Percentiles rank a stretch among this genome's conserved stretches.
Evolutionary conservation across 2,329 filamentous ascomycete genomes (phyloP).

Genomic region (Claviceps spartinae): DNA sequence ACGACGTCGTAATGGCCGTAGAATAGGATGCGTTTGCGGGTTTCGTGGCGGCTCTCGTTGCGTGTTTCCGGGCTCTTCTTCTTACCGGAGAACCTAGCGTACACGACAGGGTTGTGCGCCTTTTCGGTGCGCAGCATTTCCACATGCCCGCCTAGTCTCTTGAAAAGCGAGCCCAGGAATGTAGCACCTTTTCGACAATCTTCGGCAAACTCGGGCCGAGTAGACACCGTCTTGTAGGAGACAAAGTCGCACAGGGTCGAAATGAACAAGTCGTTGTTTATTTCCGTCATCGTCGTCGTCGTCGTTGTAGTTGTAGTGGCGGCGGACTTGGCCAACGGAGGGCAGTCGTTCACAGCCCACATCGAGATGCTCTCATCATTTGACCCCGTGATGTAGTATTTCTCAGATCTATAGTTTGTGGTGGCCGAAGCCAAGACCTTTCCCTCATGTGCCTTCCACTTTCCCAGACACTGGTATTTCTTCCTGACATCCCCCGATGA

Average conservation of each 20-base stretch:
- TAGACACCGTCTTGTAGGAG: slow-evolving; percentile 83
- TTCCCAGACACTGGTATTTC: slow-evolving; percentile 65
- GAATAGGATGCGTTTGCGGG: slow-evolving; percentile 79
- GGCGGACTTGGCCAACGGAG: slow-evolving; percentile 17
- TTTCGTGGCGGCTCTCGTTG: slow-evolving; percentile 40
- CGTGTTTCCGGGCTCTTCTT: slow-evolving; percentile 39
- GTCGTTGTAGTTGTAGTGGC: slow-evolving; percentile 9
- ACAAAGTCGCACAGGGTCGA: slow-evolving; percentile 75
- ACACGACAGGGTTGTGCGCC: slow-evolving; percentile 80
- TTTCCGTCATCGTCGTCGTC: slow-evolving; percentile 11
- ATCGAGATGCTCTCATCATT: slow-evolving; percentile 84
- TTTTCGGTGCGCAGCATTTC: slow-evolving; percentile 78
- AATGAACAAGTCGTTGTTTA: slow-evolving; percentile 41
- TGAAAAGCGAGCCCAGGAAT: slow-evolving; percentile 80
- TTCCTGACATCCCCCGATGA: slow-evolving; percentile 48
- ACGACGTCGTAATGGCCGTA: slow-evolving; percentile 99
- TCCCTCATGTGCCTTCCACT: slow-evolving; percentile 74
- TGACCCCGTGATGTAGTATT: slow-evolving; percentile 87
- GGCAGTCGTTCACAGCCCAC: slow-evolving; percentile 55
- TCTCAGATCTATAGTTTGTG: slow-evolving; percentile 52
- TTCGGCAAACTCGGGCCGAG: slow-evolving; percentile 69
- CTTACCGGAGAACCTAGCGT: slow-evolving; percentile 74
- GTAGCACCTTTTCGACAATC: slow-evolving; percentile 89
- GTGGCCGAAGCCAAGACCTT: slow-evolving; percentile 77
- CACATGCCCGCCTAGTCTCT: slow-evolving; percentile 77